These are phyloP conservation scores for Podaxis rugospora DNA, from an alignment of 768 basidiomycete genomes.

Conservation along the genomic window DNA sequence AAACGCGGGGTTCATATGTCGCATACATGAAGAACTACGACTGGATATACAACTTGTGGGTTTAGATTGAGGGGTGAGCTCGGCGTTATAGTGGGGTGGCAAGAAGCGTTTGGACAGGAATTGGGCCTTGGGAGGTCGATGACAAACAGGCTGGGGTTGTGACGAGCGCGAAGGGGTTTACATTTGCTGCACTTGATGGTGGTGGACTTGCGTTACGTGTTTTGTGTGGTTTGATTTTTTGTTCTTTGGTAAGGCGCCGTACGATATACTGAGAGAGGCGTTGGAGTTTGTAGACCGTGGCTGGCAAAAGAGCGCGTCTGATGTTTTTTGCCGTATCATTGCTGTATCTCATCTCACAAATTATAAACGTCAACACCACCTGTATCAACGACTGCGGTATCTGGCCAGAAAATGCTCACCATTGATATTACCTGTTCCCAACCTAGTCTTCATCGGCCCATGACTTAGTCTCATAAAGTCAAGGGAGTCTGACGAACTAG, in stretches of 20 bases:
- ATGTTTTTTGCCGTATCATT: too few species aligned
- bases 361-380: too few species aligned
- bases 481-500: too few species aligned
- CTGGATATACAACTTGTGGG: too few species aligned
- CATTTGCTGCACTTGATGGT: constrained; percentile 57
- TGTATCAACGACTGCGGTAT: too few species aligned
- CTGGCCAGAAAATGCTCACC: too few species aligned
- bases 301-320: constrained; percentile 24
- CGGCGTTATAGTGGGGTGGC: constrained; percentile 69
- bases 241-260: constrained; percentile 38
- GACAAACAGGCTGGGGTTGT: constrained; percentile 36
- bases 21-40: constrained; percentile 33
- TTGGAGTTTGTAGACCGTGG: constrained; percentile 48
- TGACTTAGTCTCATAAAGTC: too few species aligned
- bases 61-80: constrained; percentile 69
- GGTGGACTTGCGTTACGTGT: constrained; percentile 67
- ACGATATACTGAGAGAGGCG: constrained; percentile 56
- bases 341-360: too few species aligned
- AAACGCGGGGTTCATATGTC: constrained; percentile 66
- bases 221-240: not conserved
- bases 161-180: constrained; percentile 44
- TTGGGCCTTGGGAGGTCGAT: constrained; percentile 57
- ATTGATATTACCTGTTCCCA: too few species aligned
- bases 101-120: constrained; percentile 35
- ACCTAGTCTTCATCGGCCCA: too few species aligned